Conservation (phyloP, 371 early-diverging fungal genomes). For the Zopfochytrium polystomum region DNA sequence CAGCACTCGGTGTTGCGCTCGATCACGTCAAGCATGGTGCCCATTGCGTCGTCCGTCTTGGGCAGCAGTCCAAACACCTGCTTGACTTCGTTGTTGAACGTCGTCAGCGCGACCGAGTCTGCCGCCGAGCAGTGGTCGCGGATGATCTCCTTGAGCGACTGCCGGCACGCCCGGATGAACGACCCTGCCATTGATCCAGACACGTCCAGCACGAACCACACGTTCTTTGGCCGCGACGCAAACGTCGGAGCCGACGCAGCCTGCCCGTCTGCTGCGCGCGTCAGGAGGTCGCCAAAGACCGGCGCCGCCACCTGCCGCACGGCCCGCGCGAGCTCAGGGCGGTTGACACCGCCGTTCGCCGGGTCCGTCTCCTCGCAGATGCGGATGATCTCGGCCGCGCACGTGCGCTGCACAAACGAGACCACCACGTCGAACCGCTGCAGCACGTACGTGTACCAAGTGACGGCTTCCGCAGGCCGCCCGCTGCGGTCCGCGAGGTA, state of each 20-base stretch:
- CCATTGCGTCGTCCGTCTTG: background rate
- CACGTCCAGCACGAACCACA: conserved; percentile 26
- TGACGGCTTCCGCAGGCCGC: conserved; percentile 24
- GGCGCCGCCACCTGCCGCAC: conserved; percentile 20
- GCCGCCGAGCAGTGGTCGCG: conserved; percentile 3
- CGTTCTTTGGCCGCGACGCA: background rate
- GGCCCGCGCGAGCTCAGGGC: conserved; percentile 22
- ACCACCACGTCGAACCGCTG: conserved; percentile 25
- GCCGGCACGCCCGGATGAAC: conserved; percentile 31
- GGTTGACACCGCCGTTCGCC: conserved; percentile 11
- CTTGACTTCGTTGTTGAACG: conserved; percentile 12
- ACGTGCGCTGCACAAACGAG: conserved; percentile 16
- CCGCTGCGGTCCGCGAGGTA: conserved; percentile 20
- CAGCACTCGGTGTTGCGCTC: conserved; percentile 8
- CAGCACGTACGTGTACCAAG: conserved; percentile 34
- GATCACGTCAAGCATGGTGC: conserved; percentile 12
- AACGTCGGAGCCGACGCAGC: background rate
- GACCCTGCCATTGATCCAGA: conserved; percentile 36
- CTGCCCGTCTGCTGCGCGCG: background rate
- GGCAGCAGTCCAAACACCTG: conserved; percentile 16
- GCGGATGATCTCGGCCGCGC: conserved; percentile 13
- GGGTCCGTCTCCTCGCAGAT: conserved; percentile 19
- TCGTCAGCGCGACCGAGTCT: conserved; percentile 25
- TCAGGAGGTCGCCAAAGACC: conserved; percentile 11
- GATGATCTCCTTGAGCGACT: conserved; percentile 27